These are phyloP conservation scores for Helotiales sp. DNA, from an alignment of 2,329 filamentous ascomycete genomes.

Conservation along the genomic window DNA sequence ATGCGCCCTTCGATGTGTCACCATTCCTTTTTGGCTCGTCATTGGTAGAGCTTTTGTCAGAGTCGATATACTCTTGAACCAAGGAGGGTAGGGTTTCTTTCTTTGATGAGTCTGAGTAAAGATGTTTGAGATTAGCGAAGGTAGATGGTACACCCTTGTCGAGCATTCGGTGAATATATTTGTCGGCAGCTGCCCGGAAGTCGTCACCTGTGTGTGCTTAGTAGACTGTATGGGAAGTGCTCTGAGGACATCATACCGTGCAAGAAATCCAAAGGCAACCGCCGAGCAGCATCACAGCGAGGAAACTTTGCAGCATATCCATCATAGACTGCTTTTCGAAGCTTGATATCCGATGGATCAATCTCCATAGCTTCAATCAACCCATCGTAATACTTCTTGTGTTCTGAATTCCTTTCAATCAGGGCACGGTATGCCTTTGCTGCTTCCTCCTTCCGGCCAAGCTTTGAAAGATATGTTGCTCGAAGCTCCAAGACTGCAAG, in stretches of 20 bases:
- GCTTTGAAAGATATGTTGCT: slow-evolving; percentile 78
- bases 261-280: slow-evolving; percentile 88
- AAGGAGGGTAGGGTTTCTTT: slow-evolving; percentile 73
- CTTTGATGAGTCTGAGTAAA: slow-evolving; percentile 80
- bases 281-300: slow-evolving; percentile 79
- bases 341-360: slow-evolving; percentile 57
- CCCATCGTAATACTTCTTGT: slow-evolving; percentile 80
- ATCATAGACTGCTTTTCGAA: slow-evolving; percentile 74
- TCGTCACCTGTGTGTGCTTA: slow-evolving; percentile 59
- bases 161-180: slow-evolving; percentile 81
- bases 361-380: slow-evolving; percentile 71
- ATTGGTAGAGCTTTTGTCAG: slow-evolving; percentile 46
- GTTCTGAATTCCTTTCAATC: slow-evolving; percentile 84
- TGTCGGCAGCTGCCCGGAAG: slow-evolving; percentile 75
- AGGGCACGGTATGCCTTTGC: slow-evolving; percentile 77
- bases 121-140: slow-evolving; percentile 93
- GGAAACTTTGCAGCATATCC: slow-evolving; percentile 80
- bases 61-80: slow-evolving; percentile 74
- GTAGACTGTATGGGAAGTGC: not conserved
- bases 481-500: slow-evolving; percentile 82
- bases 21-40: slow-evolving; percentile 43
- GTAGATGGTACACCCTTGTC: slow-evolving; percentile 92
- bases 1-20: slow-evolving; percentile 63
- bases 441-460: slow-evolving; percentile 78
- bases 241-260: slow-evolving; percentile 52